Evolutionary conservation across 371 early-diverging fungal species (phyloP).

Genomic region (Nematocida ausubeli): DNA sequence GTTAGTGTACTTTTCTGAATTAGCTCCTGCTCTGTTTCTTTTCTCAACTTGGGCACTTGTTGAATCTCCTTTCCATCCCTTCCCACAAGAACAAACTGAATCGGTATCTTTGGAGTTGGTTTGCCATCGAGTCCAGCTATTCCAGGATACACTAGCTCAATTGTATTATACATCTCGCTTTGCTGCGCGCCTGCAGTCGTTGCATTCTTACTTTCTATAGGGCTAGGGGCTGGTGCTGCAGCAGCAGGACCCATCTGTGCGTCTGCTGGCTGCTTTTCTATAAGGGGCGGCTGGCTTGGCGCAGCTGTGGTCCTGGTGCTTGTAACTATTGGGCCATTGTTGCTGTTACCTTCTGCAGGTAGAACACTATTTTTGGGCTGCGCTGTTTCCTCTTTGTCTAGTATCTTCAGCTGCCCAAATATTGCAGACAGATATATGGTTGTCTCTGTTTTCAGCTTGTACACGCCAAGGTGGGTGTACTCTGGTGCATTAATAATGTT

Average conservation of each 20-base stretch:
- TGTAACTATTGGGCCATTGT: not conserved
- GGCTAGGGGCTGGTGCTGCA: too few relatives aligned
- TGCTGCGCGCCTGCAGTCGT: not conserved
- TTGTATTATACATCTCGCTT: not conserved
- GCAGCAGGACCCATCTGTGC: too few relatives aligned
- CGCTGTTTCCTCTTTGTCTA: not conserved
- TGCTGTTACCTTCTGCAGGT: not conserved
- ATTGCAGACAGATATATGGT: constrained; percentile 50
- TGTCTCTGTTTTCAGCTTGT: constrained; percentile 41
- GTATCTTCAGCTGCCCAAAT: constrained; percentile 55
- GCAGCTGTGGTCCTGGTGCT: not conserved
- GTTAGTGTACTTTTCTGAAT: not conserved
- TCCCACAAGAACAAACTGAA: not conserved
- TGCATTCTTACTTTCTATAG: too few relatives aligned
- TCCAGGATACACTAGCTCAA: constrained; percentile 1
- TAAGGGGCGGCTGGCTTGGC: not conserved
- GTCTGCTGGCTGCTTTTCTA: too few relatives aligned
- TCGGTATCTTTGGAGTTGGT: not conserved
- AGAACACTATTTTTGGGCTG: not conserved
- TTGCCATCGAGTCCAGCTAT: not conserved
- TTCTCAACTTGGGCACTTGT: not conserved
- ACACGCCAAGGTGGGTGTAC: constrained; percentile 64
- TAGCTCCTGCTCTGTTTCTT: not conserved
- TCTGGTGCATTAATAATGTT: constrained; percentile 66
- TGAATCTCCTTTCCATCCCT: not conserved